Base-by-base conservation (phyloP, 371 early-diverging fungal genomes). In the Nematocida sp. region DNA sequence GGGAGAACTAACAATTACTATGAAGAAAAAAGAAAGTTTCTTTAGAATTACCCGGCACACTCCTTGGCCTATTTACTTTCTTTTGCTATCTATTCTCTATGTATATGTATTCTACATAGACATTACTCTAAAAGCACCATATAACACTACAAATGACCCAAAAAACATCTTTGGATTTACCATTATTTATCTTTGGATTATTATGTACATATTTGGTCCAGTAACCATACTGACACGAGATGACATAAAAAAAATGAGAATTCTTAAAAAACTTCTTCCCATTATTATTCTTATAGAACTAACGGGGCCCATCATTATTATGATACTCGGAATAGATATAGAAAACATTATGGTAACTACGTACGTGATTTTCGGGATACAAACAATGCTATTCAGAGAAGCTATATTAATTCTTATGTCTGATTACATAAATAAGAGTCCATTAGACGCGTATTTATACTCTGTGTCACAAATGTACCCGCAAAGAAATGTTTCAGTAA, bases 41-140 rank as follows among this genome's bases (percentile, higher is more conserved):
- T n/a, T n/a, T n/a, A n/a, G n/a, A n/a, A n/a, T n/a, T n/a, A n/a
- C n/a, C n/a, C n/a, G n/a, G n/a, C n/a, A n/a, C n/a, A n/a, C n/a
- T 35, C 59, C 68, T 9, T 68, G 68, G 68, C 25, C 30, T 32
- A 28, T 57, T 30, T 55, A 55, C n/a, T 68, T 55, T 49, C 7
- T 23, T 16, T 35, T 57, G 33, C 38, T 42, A 5, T 20, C 57
- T 23, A 55, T 59, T 11, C 47, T 54, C 36, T 68, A 38, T 57
- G 5, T 25, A 5, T 16, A 16, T 13, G 1, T 30, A 20, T 18
- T 68, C n/a, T 59, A 68, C 32, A 38, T 3, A 9, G 33, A 59
- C 26, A 26, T 26, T 2, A 5, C 9, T 4, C 3, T 16, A n/a
- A 16, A 2, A 11, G n/a, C 39, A 20, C 68, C 68, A 35, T 61